A percentile compares a stretch with the other conserved stretches of the same genome.
Evolutionary conservation across 2,329 filamentous ascomycete genomes (phyloP).

Genomic region (Ophiostoma pallidulum): DNA sequence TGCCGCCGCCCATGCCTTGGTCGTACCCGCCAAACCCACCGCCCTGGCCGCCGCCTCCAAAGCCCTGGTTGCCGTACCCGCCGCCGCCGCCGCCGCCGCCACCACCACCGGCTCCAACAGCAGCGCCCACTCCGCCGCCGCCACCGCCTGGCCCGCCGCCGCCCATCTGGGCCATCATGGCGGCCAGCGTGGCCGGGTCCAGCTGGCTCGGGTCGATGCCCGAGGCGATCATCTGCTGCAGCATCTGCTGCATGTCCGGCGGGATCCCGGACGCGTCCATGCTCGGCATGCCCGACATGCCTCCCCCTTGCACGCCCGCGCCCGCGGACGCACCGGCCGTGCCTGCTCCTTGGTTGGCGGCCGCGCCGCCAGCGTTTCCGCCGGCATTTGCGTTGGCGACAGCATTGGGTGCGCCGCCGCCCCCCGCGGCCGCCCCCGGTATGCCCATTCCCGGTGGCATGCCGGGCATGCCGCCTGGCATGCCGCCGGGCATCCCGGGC

Average conservation of each 20-base stretch:
- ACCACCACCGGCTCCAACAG: too few species aligned
- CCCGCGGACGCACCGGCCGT: background rate
- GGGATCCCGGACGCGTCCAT: conserved; percentile 37
- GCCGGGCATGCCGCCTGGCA: conserved; percentile 24
- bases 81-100: conserved; percentile 32
- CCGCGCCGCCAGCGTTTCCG: background rate
- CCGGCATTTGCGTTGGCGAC: conserved; percentile 17
- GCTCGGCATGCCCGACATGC: conserved; percentile 31
- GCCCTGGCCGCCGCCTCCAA: conserved; percentile 33
- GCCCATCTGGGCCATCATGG: conserved; percentile 53
- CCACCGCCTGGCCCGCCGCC: conserved; percentile 17
- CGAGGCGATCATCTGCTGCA: conserved; percentile 60
- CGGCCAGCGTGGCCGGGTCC: conserved; percentile 48
- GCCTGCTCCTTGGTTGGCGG: background rate
- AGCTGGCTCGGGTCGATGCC: conserved; percentile 59
- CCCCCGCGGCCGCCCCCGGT: too few species aligned
- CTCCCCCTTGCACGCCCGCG: conserved; percentile 13
- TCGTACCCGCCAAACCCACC: conserved; percentile 34
- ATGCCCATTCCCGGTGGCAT: too few species aligned
- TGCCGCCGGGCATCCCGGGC: conserved; percentile 21
- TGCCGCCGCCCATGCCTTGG: conserved; percentile 29
- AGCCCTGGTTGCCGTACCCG: conserved; percentile 30
- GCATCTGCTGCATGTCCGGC: conserved; percentile 58
- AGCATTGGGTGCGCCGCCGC: background rate
- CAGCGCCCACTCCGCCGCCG: background rate